Conservation (phyloP, 176 grass and related monocot genomes). For the Oryza glaberrima region DNA sequence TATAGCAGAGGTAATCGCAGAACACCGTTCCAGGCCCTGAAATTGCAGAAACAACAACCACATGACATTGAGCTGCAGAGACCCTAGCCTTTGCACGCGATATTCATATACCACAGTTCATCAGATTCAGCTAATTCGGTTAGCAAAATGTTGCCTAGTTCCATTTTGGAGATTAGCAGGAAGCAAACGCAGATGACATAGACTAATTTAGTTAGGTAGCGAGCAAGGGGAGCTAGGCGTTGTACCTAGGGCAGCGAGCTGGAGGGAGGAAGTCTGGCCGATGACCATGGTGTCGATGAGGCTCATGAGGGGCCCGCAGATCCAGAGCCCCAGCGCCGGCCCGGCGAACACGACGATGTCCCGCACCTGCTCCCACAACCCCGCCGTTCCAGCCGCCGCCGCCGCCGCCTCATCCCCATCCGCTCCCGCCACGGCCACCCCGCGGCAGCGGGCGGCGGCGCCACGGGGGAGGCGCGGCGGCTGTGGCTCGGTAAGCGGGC, state of each 20-base stretch:
- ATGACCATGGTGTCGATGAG: conserved; percentile 99
- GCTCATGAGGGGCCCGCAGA: conserved; percentile 88
- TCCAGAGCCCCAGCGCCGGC: conserved; percentile 80
- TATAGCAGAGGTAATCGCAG: conserved; percentile 89
- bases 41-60: neutral
- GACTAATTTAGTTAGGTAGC: neutral
- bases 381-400: conserved; percentile 29
- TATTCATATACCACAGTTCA: neutral
- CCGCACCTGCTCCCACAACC: conserved; percentile 71
- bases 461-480: neutral
- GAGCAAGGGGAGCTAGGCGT: neutral
- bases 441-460: conserved; percentile 17
- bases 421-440: neutral
- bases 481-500: neutral
- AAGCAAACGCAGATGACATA: neutral
- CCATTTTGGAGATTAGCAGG: neutral
- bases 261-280: conserved; percentile 75
- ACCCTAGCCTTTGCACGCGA: neutral
- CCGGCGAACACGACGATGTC: conserved; percentile 79
- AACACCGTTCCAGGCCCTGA: conserved; percentile 90
- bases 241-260: conserved; percentile 81
- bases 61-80: neutral
- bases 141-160: neutral
- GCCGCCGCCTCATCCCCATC: neutral
- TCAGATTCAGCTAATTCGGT: neutral